These are phyloP conservation scores for Naumovozyma dairenensis DNA, from an alignment of 805 yeast genomes.

Conservation along the genomic window DNA sequence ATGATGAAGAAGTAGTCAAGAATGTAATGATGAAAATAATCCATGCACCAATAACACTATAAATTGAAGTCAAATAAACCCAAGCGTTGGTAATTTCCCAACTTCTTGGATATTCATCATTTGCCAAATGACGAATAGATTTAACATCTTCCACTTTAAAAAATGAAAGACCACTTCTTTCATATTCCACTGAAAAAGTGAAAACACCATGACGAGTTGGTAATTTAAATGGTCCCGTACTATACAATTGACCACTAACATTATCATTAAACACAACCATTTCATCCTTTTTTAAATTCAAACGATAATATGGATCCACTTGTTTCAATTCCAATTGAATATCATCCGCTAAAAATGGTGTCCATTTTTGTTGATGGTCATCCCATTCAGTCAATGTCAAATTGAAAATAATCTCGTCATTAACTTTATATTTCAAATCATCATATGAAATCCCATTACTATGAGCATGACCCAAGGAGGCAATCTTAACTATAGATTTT, in stretches of 20 bases:
- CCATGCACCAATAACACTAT: constrained; percentile 67
- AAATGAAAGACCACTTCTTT: constrained; percentile 65
- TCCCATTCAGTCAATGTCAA: constrained; percentile 41
- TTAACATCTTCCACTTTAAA: constrained; percentile 58
- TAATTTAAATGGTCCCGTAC: constrained; percentile 46
- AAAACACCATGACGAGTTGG: constrained; percentile 98
- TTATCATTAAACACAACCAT: constrained; percentile 31
- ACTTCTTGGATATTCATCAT: constrained; percentile 86
- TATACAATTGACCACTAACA: constrained; percentile 40
- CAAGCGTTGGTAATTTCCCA: constrained; percentile 91
- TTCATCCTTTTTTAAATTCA: constrained; percentile 40
- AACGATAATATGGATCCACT: constrained; percentile 92
- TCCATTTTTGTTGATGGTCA: constrained; percentile 46
- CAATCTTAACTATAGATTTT: constrained; percentile 50
- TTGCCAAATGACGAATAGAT: constrained; percentile 87
- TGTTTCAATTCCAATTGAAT: constrained; percentile 77
- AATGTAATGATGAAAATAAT: constrained; percentile 62
- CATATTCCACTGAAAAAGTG: constrained; percentile 71
- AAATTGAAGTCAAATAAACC: constrained; percentile 73
- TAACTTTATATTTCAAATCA: constrained; percentile 53
- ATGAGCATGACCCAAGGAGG: constrained; percentile 45
- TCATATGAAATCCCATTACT: constrained; percentile 35
- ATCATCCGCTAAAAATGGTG: constrained; percentile 52
- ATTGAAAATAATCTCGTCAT: constrained; percentile 54
- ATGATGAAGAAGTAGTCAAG: constrained; percentile 23